Conservation (phyloP, 2,329 filamentous ascomycete species). For the Aspergillus sp. region DNA sequence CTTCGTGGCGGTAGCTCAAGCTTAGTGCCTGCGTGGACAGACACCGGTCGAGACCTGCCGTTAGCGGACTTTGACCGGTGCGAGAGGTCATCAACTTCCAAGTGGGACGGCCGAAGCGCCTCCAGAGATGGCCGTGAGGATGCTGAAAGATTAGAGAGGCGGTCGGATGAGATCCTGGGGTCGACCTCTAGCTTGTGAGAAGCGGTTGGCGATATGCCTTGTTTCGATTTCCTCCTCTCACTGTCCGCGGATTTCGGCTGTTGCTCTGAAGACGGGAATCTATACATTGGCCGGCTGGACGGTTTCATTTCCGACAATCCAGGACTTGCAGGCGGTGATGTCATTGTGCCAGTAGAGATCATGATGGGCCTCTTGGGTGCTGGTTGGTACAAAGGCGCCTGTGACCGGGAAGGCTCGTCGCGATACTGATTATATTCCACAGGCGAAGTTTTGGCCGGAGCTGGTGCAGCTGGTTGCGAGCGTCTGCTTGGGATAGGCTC, state of each 20-base stretch:
- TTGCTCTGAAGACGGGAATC: slow-evolving; percentile 54
- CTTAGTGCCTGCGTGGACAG: slow-evolving; percentile 81
- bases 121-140: slow-evolving; percentile 73
- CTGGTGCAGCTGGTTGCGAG: slow-evolving; percentile 30
- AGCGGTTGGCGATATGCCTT: slow-evolving; percentile 39
- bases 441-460: slow-evolving; percentile 29
- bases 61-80: slow-evolving; percentile 67
- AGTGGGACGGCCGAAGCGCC: slow-evolving; percentile 65
- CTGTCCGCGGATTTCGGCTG: slow-evolving; percentile 48
- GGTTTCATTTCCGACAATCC: slow-evolving; percentile 34
- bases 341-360: slow-evolving; percentile 82
- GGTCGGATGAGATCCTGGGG: slow-evolving; percentile 55
- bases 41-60: slow-evolving; percentile 72
- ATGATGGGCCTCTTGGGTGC: slow-evolving; percentile 57
- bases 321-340: slow-evolving; percentile 56
- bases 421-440: slow-evolving; percentile 28
- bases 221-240: slow-evolving; percentile 27
- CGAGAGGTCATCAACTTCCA: slow-evolving; percentile 64
- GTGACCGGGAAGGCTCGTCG: slow-evolving; percentile 32
- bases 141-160: slow-evolving; percentile 58
- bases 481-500: slow-evolving; percentile 32
- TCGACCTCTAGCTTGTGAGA: slow-evolving; percentile 51
- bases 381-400: slow-evolving; percentile 43
- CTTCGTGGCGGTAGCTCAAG: slow-evolving; percentile 78
- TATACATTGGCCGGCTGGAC: slow-evolving; percentile 54